phyloP scores from a whole-genome alignment of 805 yeast species.

The Saccharomycopsis sp. region DNA sequence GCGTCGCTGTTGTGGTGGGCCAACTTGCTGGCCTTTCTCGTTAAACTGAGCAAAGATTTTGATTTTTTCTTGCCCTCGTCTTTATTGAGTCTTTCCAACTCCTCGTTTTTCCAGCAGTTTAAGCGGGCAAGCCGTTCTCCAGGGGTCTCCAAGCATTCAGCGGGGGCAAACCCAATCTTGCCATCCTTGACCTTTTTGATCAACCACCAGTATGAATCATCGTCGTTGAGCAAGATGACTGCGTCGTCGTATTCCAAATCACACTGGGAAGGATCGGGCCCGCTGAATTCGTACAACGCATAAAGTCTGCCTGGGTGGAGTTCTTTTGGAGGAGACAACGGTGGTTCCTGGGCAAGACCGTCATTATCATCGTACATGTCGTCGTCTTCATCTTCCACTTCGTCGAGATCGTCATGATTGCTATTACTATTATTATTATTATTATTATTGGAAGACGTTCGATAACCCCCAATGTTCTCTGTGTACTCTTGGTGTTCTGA shows the following conservation, averaged over 20 bases:
- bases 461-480: not conserved
- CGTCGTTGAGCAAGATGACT: slow-evolving; percentile 73
- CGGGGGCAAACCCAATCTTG: slow-evolving; percentile 90
- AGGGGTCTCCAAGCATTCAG: slow-evolving; percentile 87
- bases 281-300: slow-evolving; percentile 79
- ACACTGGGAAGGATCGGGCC: slow-evolving; percentile 91
- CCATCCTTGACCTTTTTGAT: slow-evolving; percentile 52
- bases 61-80: slow-evolving; percentile 14
- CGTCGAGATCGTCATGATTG: not conserved
- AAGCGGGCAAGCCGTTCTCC: slow-evolving; percentile 85
- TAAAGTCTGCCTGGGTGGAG: slow-evolving; percentile 76
- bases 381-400: too few relatives aligned
- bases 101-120: slow-evolving; percentile 88
- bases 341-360: slow-evolving; percentile 23
- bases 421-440: not conserved
- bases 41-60: slow-evolving; percentile 10
- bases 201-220: slow-evolving; percentile 96
- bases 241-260: slow-evolving; percentile 72
- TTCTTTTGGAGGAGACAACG: slow-evolving; percentile 60
- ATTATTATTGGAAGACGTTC: not conserved
- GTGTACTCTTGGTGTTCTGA: slow-evolving; percentile 1
- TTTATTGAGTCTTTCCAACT: slow-evolving; percentile 33
- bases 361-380: slow-evolving; percentile 3
- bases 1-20: not conserved
- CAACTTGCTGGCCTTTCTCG: slow-evolving; percentile 9